A percentile compares a stretch with the other conserved stretches of the same genome.
These are phyloP conservation scores for Trichoderma afroharzianum DNA, from an alignment of 2,329 filamentous ascomycete species.

Conservation along the genomic window DNA sequence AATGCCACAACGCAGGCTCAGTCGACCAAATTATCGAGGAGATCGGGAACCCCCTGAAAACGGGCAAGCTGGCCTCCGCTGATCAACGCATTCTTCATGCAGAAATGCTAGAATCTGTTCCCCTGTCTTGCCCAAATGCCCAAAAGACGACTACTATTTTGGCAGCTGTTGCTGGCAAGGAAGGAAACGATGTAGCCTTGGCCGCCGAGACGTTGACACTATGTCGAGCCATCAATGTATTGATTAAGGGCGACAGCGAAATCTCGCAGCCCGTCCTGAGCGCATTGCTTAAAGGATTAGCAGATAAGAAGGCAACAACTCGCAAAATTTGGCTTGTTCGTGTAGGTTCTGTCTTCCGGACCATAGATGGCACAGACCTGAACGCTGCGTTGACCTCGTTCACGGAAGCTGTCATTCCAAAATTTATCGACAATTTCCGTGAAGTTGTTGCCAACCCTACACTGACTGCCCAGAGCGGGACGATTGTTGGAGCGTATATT, in stretches of 20 bases:
- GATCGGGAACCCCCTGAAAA: slow-evolving; percentile 73
- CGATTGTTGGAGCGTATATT: slow-evolving; percentile 77
- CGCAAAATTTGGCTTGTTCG: slow-evolving; percentile 78
- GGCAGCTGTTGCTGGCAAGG: slow-evolving; percentile 68
- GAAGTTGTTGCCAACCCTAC: slow-evolving; percentile 77
- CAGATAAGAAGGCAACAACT: slow-evolving; percentile 77
- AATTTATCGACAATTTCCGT: slow-evolving; percentile 66
- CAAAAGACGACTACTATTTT: slow-evolving; percentile 65
- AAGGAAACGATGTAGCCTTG: slow-evolving; percentile 82
- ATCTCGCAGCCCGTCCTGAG: slow-evolving; percentile 66
- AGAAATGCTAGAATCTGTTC: slow-evolving; percentile 69
- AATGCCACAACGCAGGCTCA: slow-evolving; percentile 53
- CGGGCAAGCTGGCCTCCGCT: slow-evolving; percentile 75
- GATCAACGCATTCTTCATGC: slow-evolving; percentile 83
- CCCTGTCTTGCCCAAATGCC: slow-evolving; percentile 58
- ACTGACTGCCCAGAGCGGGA: slow-evolving; percentile 73
- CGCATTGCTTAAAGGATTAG: slow-evolving; percentile 73
- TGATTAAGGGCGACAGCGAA: slow-evolving; percentile 58
- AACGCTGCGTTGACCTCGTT: slow-evolving; percentile 48
- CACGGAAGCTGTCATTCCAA: slow-evolving; percentile 49
- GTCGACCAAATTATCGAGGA: slow-evolving; percentile 72
- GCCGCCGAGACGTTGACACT: slow-evolving; percentile 71
- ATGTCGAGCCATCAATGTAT: slow-evolving; percentile 58
- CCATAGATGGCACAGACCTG: slow-evolving; percentile 42
- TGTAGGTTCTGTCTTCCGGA: slow-evolving; percentile 67